Evolutionary conservation across 2,329 filamentous ascomycete genomes (phyloP).

Genomic region (Coleophoma cylindrospora): DNA sequence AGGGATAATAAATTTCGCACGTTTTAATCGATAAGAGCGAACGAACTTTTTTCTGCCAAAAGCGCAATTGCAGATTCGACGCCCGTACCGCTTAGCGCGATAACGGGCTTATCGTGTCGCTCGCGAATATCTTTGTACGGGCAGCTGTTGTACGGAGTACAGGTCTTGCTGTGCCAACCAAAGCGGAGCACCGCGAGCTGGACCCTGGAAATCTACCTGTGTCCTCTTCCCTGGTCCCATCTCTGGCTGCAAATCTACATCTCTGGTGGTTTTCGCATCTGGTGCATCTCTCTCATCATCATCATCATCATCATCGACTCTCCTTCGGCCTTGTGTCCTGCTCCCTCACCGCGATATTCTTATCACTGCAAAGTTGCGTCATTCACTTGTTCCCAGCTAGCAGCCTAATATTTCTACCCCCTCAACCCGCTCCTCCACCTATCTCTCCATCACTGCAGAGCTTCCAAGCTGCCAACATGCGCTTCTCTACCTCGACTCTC

Average conservation of each 20-base stretch:
- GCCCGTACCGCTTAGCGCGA: constrained; percentile 2
- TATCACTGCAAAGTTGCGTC: constrained; percentile 3
- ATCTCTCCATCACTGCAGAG: neutral
- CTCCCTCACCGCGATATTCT: neutral
- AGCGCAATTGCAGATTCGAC: constrained; percentile 3
- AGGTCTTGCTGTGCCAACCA: too few species aligned
- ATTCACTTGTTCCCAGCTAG: constrained; percentile 5
- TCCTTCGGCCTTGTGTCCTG: too few species aligned
- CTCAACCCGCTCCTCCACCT: neutral
- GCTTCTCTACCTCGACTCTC: constrained; percentile 46
- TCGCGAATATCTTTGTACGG: too few species aligned
- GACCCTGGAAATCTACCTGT: too few species aligned
- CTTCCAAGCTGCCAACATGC: constrained; percentile 37
- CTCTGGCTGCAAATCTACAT: too few species aligned
- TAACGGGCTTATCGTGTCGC: constrained; percentile 8
- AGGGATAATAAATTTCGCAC: constrained; percentile 12
- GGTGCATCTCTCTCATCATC: too few species aligned
- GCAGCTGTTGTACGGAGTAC: too few species aligned
- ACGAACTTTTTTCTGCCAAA: constrained; percentile 1
- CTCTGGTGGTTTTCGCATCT: too few species aligned
- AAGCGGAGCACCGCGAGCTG: too few species aligned
- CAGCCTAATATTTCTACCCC: constrained; percentile 5
- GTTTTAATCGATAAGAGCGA: constrained; percentile 11
- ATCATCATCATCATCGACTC: too few species aligned
- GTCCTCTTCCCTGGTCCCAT: too few species aligned